Percentiles rank a stretch among this genome's conserved stretches.
phyloP scores from a whole-genome alignment of 1,284 basidiomycete species.

The Megacollybia platyphylla region DNA sequence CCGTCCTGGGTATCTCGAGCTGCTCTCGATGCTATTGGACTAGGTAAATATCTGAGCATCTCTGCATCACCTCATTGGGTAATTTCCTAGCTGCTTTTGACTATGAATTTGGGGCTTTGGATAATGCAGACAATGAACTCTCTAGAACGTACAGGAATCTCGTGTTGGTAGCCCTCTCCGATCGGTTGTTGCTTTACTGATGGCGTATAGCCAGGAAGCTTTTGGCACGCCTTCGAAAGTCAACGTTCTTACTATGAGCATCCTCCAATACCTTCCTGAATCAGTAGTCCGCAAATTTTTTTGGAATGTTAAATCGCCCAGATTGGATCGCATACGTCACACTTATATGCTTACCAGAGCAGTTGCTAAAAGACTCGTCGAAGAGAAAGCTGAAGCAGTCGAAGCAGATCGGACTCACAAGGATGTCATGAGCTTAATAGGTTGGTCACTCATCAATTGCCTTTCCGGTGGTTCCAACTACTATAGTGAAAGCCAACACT shows the following conservation, averaged over 20 bases:
- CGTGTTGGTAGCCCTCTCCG: not conserved
- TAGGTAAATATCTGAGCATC: constrained; percentile 16
- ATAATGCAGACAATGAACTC: constrained; percentile 25
- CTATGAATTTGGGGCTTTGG: constrained; percentile 31
- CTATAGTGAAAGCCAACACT: constrained; percentile 27
- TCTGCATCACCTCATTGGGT: not conserved
- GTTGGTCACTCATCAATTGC: constrained; percentile 12
- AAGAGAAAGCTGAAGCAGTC: constrained; percentile 25
- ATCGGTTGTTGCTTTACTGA: no score
- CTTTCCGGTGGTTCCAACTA: not conserved
- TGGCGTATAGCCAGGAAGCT: not conserved
- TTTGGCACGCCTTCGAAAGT: not conserved
- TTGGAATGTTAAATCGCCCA: not conserved
- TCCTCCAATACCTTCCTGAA: not conserved
- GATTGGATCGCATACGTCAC: constrained; percentile 12
- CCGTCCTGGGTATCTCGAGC: constrained; percentile 30
- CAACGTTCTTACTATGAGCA: not conserved
- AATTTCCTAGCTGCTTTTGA: constrained; percentile 27
- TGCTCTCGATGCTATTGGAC: constrained; percentile 32
- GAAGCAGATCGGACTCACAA: constrained; percentile 13
- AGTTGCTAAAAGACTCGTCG: constrained; percentile 23
- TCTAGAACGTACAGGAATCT: constrained; percentile 22
- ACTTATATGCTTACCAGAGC: constrained; percentile 24
- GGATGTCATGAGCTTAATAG: constrained; percentile 13
- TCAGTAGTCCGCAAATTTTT: not conserved